Base-by-base conservation (phyloP, 805 yeast genomes). In the Ogataea neopini region DNA sequence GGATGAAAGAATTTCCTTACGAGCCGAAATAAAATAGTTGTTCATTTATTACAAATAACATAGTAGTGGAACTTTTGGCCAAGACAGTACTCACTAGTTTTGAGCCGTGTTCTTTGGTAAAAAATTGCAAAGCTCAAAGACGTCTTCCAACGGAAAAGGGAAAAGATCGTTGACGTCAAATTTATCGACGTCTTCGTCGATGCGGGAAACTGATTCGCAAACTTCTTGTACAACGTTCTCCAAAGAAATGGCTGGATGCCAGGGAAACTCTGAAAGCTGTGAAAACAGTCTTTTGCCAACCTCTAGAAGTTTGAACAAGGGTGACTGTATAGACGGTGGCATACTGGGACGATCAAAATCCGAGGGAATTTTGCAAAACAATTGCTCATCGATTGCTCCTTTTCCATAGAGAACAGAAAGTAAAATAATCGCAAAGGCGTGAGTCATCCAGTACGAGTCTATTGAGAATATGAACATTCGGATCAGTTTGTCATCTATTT, bases 381-480 rank as follows among this genome's bases (percentile, higher is more conserved):
- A 29, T 4, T 41, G 43, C 14, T 54, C 58, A 37, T 54, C 58
- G 8, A 54, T 51, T 4, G 54, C 56, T 10, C 58, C 56, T 19
- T 52, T 39, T 19, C 50, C 47, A 41, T 52, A 54, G 10, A 52
- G 43, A 18, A 48, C 43, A 37, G 51, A 50, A 2, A 54, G 47
- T 22, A 52, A 38, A 17, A 52, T 42, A 25, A 52, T 40, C 2
- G 58, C 50, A 46, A 54, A 54, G 9, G 56, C 54, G 43, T 52
- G 54, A 3, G 54, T 54, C 53, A 52, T 50, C 58, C 58, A 54
- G 36, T 54, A 52, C 8, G 58, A 52, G 40, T 54, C 56, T 9
- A 50, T 47, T 2, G 54, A 43, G 32, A 38, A 50, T n/a, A 28
- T 25, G 33, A 54, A 54, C 15, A 39, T 40, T 3, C 43, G 17